Conservation (phyloP, 805 yeast species). For the Helenozyma baotianmanensis region DNA sequence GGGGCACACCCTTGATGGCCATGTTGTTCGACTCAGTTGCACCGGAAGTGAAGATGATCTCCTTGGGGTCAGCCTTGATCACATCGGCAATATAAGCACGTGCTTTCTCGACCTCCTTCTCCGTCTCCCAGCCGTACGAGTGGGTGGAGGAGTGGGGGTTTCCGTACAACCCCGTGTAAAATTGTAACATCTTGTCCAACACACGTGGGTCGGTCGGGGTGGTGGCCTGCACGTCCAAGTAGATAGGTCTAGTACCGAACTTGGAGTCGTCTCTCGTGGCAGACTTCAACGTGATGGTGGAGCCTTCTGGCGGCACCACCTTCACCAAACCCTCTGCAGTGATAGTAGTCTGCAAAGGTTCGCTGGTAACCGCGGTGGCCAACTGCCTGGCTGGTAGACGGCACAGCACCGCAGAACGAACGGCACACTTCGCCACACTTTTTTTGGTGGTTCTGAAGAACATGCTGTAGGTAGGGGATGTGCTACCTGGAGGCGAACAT, state of each 20-base stretch:
- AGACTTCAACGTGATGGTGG: conserved; percentile 39
- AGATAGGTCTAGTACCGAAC: conserved; percentile 82
- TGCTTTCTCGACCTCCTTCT: conserved; percentile 83
- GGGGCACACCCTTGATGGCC: conserved; percentile 92
- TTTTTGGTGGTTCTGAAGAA: conserved; percentile 2
- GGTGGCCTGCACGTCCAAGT: conserved; percentile 96
- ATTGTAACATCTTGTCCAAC: conserved; percentile 78
- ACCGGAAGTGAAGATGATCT: conserved; percentile 93
- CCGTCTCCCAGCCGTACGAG: conserved; percentile 98
- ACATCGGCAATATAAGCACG: conserved; percentile 77
- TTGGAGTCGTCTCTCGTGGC: conserved; percentile 42
- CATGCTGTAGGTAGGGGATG: no score
- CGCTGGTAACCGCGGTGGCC: conserved; percentile 2
- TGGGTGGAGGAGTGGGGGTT: conserved; percentile 98
- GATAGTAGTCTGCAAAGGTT: not conserved
- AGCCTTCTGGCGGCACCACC: conserved; percentile 43
- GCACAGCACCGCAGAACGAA: conserved; percentile 1
- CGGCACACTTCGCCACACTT: conserved; percentile 1
- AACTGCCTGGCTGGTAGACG: conserved; percentile 1
- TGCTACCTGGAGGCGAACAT: conserved; percentile 1
- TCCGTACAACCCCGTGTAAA: conserved; percentile 90
- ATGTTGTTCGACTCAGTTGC: conserved; percentile 97
- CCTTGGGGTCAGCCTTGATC: conserved; percentile 92
- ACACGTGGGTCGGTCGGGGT: conserved; percentile 98
- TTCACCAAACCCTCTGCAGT: not conserved